Evolutionary conservation across 495 filamentous ascomycete genomes (phyloP), one percentile per base, ranked within the genome.

Genomic region (Margaritispora aquatica): DNA sequence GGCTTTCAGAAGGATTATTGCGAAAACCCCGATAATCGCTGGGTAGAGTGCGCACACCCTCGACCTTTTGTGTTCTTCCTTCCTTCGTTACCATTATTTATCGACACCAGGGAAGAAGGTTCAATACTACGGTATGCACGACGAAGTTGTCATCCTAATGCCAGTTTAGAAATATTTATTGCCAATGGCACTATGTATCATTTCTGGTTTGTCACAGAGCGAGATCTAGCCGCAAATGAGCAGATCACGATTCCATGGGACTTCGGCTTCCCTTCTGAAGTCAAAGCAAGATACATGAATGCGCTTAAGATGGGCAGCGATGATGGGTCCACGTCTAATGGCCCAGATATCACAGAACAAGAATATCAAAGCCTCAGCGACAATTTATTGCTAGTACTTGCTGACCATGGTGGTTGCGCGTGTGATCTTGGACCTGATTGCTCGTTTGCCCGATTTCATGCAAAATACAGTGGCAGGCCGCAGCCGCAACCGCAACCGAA

Each of bases 391-490:
- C 82, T 80, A 48, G 83, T 94, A 8, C 82, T 96, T 1, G 85
- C 89, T 4, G 88, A 94, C 66, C 89, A 92, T 68, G 92, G 92
- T 26, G 90, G 89, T 9, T 97, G 92, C 73, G 91, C 92, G 3
- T 97, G 92, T 70, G 78, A 84, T 54, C 70, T 81, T 2, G 76
- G 81, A 0, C 66, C 74, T 11, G 78, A 84, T 26, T 96, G 91
- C 66, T 76, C 84, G 7, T 82, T 96, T 66, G 80, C 81, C 24
- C 84, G 80, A n/a, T 85, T 92, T 46, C 88, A 90, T 73, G 81
- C 84, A 57, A 84, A 83, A 26, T 80, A 83, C 60, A 69, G 79
- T 55, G 64, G 76, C 15, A 83, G 79, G 53, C 59, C 73, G 2
- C 71, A 78, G 22, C 38, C 66, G 8, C 76, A 70, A 46, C 38